These are phyloP conservation scores for Achaetomium macrosporum DNA, from an alignment of 2,329 filamentous ascomycete genomes.

Conservation along the genomic window DNA sequence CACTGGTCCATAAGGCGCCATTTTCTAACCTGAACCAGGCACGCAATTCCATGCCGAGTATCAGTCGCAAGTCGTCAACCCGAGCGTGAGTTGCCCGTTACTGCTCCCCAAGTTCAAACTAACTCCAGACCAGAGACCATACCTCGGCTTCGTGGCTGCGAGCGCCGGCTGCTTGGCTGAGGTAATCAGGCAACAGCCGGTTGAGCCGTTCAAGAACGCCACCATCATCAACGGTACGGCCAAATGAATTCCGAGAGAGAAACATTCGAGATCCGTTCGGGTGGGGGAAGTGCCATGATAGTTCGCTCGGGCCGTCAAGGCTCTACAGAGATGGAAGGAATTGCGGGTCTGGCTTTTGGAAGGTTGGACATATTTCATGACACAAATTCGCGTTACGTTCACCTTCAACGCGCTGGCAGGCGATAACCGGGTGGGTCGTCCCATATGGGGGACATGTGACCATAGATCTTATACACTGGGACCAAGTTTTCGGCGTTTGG, in stretches of 20 bases:
- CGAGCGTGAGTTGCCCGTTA: slow-evolving; percentile 64
- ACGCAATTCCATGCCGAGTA: slow-evolving; percentile 92
- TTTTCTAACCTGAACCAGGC: slow-evolving; percentile 28
- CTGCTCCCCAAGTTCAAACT: slow-evolving; percentile 24
- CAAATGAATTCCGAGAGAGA: neutral
- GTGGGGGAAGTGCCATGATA: no score
- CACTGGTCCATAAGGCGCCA: no score
- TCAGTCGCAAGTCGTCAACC: slow-evolving; percentile 17
- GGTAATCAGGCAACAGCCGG: slow-evolving; percentile 27
- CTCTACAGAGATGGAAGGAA: no score
- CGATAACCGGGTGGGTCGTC: no score
- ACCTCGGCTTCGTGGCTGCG: slow-evolving; percentile 80
- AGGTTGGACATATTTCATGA: no score
- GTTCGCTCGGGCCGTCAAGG: no score
- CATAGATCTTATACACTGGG: no score
- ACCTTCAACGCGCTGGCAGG: no score
- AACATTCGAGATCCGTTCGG: neutral
- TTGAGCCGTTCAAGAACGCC: slow-evolving; percentile 22
- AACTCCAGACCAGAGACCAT: slow-evolving; percentile 44
- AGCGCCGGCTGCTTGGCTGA: slow-evolving; percentile 59
- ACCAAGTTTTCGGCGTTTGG: no score
- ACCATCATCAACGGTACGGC: slow-evolving; percentile 7
- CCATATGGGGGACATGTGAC: no score
- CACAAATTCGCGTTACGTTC: no score
- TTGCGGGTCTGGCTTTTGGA: no score